Percentiles rank a stretch among this genome's conserved stretches.
Evolutionary conservation across 106 monocot species (phyloP).

Genomic region (Posidonia australis): DNA sequence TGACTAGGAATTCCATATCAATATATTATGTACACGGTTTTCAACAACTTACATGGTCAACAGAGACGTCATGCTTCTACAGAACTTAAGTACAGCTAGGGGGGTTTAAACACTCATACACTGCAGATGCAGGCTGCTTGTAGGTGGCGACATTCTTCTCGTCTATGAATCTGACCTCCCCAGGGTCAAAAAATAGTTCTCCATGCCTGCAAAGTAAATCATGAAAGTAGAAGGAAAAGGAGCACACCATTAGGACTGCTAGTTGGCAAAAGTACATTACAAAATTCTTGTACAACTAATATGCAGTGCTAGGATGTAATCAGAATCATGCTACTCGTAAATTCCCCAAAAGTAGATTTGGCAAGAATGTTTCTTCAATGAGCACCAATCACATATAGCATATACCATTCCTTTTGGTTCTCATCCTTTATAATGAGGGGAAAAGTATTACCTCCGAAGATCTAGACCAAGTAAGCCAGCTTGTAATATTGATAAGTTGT

Average conservation of each 20-base stretch:
- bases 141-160: constrained; percentile 46
- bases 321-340: no score
- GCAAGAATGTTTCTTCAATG: no score
- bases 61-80: no score
- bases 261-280: no score
- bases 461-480: constrained; percentile 77
- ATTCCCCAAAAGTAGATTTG: no score
- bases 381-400: background rate
- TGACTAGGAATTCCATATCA: no score
- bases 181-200: constrained; percentile 56
- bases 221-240: no score
- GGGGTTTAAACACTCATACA: constrained; percentile 76
- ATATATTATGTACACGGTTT: no score
- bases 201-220: constrained; percentile 42
- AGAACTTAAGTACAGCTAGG: constrained; percentile 81
- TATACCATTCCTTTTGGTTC: background rate
- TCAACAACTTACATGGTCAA: no score
- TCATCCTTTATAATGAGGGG: background rate
- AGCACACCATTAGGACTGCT: no score
- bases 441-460: constrained; percentile 47
- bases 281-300: no score
- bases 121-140: constrained; percentile 61
- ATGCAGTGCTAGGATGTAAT: no score
- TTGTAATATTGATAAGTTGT: constrained; percentile 68
- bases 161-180: constrained; percentile 70